These are phyloP conservation scores for Kwoniella mangroviensis DNA, from an alignment of 768 basidiomycete genomes.

Conservation along the genomic window DNA sequence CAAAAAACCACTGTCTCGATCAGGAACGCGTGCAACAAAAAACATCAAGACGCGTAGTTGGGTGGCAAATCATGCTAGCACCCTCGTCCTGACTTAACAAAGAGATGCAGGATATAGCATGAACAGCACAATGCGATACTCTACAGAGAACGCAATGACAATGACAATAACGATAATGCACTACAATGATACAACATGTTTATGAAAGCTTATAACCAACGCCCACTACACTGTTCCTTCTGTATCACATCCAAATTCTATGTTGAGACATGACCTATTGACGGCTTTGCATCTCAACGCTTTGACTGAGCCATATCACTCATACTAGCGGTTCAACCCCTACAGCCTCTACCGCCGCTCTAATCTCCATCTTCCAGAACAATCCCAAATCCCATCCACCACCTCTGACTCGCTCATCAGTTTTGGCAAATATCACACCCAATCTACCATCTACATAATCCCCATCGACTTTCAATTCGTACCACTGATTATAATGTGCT, in stretches of 20 bases:
- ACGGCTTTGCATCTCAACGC: no score
- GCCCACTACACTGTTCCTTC: no score
- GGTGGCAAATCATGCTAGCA: conserved; percentile 17
- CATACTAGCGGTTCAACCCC: conserved; percentile 40
- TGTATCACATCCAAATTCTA: no score
- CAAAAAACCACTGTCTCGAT: not conserved
- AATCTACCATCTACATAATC: conserved; percentile 46
- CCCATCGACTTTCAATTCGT: conserved; percentile 19
- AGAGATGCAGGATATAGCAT: no score
- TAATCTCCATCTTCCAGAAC: conserved; percentile 53
- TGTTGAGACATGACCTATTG: no score
- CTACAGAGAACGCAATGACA: no score
- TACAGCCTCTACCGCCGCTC: conserved; percentile 44
- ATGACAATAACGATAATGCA: no score
- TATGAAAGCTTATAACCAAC: no score
- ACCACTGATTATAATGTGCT: conserved; percentile 24
- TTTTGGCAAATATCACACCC: conserved; percentile 35
- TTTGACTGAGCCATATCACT: no score
- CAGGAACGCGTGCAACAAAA: conserved; percentile 7
- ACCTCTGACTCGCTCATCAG: conserved; percentile 44
- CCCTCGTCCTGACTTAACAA: no score
- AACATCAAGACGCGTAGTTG: not conserved
- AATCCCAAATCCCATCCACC: conserved; percentile 49
- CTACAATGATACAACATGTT: no score
- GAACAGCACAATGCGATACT: no score